Evolutionary conservation across 805 yeast species (phyloP).

Genomic region (Myxozyma vanderwaltii): DNA sequence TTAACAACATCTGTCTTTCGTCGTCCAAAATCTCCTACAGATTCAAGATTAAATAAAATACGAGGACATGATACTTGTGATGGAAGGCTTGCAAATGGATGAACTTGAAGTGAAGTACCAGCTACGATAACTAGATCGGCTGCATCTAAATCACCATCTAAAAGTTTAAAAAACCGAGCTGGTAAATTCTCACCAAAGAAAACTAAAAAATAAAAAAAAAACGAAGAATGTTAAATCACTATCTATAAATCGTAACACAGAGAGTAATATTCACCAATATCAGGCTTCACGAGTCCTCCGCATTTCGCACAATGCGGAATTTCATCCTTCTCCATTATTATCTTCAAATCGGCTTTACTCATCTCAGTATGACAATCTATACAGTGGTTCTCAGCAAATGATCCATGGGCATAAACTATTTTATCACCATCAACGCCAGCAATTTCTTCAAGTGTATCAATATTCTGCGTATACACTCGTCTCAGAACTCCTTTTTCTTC

Average conservation of each 20-base stretch:
- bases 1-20: constrained; percentile 64
- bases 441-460: constrained; percentile 84
- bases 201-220: constrained; percentile 38
- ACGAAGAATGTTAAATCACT: too few relatives aligned
- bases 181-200: constrained; percentile 94
- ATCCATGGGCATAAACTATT: constrained; percentile 92
- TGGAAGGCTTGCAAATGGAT: constrained; percentile 87
- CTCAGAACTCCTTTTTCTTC: constrained; percentile 63
- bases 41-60: constrained; percentile 70
- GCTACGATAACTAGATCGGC: constrained; percentile 80
- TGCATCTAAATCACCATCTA: constrained; percentile 61
- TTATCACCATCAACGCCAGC: constrained; percentile 70
- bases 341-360: constrained; percentile 40
- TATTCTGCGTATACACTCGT: constrained; percentile 87
- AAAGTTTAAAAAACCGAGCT: constrained; percentile 59
- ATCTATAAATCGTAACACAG: too few relatives aligned
- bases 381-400: constrained; percentile 83
- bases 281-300: constrained; percentile 81
- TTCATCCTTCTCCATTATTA: constrained; percentile 35
- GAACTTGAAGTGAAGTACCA: constrained; percentile 87
- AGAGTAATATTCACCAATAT: constrained; percentile 54
- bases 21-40: constrained; percentile 66
- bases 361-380: constrained; percentile 67
- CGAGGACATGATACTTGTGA: constrained; percentile 55
- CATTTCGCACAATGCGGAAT: constrained; percentile 61